These are phyloP conservation scores for Pythium aquatile DNA, from an alignment of 352 stramenopile species.

Conservation along the genomic window DNA sequence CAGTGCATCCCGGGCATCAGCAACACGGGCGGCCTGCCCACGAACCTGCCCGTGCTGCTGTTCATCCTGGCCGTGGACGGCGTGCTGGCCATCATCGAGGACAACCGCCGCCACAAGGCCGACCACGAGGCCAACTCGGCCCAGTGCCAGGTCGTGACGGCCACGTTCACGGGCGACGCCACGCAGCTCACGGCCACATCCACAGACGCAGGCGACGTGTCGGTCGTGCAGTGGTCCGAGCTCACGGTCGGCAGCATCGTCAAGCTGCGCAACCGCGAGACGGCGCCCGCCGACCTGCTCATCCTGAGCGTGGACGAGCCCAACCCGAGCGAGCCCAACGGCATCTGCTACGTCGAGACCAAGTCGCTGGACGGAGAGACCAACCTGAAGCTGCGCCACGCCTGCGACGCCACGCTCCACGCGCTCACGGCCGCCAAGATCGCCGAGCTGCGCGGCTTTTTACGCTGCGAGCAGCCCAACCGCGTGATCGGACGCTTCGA, in stretches of 20 bases:
- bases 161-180: slow-evolving; percentile 43
- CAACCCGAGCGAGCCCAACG: slow-evolving; percentile 53
- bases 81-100: slow-evolving; percentile 85
- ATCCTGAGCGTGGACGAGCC: slow-evolving; percentile 78
- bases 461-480: slow-evolving; percentile 79
- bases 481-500: slow-evolving; percentile 79
- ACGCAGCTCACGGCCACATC: slow-evolving; percentile 30
- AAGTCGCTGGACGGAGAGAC: slow-evolving; percentile 93
- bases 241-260: slow-evolving; percentile 85
- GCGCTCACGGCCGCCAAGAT: slow-evolving; percentile 38
- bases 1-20: slow-evolving; percentile 78
- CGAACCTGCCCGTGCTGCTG: slow-evolving; percentile 80
- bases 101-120: slow-evolving; percentile 67
- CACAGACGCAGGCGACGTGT: slow-evolving; percentile 31
- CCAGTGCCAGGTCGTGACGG: slow-evolving; percentile 49
- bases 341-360: slow-evolving; percentile 91
- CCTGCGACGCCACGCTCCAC: slow-evolving; percentile 55
- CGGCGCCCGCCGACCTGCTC: slow-evolving; percentile 79
- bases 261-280: slow-evolving; percentile 76
- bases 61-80: slow-evolving; percentile 90
- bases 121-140: slow-evolving; percentile 86
- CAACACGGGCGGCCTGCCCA: slow-evolving; percentile 79
- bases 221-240: slow-evolving; percentile 63
- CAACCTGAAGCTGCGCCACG: slow-evolving; percentile 88
- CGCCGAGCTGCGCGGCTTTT: slow-evolving; percentile 38